Percentiles rank a stretch among this genome's conserved stretches.
These are phyloP conservation scores for Quercus phellos DNA, from an alignment of 331 rosid species.

Conservation along the genomic window DNA sequence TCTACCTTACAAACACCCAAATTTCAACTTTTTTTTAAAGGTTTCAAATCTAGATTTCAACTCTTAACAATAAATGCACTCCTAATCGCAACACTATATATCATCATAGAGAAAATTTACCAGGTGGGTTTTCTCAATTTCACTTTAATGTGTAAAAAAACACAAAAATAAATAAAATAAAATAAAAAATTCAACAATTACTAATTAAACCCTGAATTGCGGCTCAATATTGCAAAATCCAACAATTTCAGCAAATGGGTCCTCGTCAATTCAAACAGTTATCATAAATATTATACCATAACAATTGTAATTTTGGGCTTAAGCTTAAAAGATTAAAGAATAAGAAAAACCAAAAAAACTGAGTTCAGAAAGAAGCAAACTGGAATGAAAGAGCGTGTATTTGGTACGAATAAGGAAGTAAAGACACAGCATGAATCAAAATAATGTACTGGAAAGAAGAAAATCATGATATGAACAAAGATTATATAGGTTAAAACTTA, in stretches of 20 bases:
- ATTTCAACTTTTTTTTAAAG: background rate
- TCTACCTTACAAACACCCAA: background rate
- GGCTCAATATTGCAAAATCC: background rate
- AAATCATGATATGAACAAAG: too few relatives aligned
- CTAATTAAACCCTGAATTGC: constrained; percentile 2
- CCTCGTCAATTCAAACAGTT: constrained; percentile 18
- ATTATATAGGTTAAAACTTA: too few relatives aligned
- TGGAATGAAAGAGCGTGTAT: too few relatives aligned
- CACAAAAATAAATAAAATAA: too few relatives aligned
- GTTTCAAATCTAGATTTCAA: background rate
- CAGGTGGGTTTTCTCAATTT: background rate
- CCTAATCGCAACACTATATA: background rate
- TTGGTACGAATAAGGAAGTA: too few relatives aligned
- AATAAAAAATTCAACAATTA: background rate
- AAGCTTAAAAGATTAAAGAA: too few relatives aligned
- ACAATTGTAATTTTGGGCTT: background rate
- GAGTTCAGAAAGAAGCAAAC: too few relatives aligned
- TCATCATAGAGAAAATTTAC: background rate
- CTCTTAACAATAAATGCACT: background rate
- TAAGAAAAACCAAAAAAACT: too few relatives aligned
- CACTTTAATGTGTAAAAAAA: background rate
- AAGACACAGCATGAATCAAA: too few relatives aligned
- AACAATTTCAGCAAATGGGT: constrained; percentile 8
- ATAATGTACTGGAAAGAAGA: too few relatives aligned
- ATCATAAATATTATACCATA: background rate